Conservation (phyloP, 257 asterid species). For the Prunella vulgaris region DNA sequence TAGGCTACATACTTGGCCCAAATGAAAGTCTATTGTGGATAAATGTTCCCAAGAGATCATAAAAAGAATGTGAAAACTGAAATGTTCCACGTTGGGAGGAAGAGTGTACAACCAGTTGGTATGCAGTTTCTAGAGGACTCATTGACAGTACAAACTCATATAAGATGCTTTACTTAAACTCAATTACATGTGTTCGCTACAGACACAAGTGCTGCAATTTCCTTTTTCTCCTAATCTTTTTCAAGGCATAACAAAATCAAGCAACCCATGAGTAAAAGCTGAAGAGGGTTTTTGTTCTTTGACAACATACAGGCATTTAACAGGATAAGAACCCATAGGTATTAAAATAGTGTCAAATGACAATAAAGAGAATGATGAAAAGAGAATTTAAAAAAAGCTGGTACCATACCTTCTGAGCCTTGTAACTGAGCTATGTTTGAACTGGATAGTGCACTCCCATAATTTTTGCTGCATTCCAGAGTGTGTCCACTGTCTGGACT, state of each 20-base stretch:
- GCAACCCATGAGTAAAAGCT: conserved; percentile 1
- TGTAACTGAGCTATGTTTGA: conserved; percentile 26
- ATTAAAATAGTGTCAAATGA: background rate
- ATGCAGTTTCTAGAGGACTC: conserved; percentile 1
- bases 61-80: background rate
- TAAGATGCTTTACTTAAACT: background rate
- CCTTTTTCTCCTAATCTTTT: background rate
- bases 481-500: conserved; percentile 32
- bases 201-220: background rate
- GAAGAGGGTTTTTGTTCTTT: background rate
- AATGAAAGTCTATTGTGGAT: background rate
- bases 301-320: conserved; percentile 5
- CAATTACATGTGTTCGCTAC: background rate
- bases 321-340: background rate
- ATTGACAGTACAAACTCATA: background rate
- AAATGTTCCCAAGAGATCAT: background rate
- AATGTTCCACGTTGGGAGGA: conserved; percentile 1
- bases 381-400: background rate
- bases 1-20: conserved; percentile 10
- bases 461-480: conserved; percentile 27
- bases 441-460: conserved; percentile 20
- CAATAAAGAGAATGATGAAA: background rate
- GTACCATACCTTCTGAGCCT: conserved; percentile 43
- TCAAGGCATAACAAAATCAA: conserved; percentile 4
- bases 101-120: conserved; percentile 6